Conservation (phyloP, 2,329 filamentous ascomycete genomes). For the Aspergillus brasiliensis region DNA sequence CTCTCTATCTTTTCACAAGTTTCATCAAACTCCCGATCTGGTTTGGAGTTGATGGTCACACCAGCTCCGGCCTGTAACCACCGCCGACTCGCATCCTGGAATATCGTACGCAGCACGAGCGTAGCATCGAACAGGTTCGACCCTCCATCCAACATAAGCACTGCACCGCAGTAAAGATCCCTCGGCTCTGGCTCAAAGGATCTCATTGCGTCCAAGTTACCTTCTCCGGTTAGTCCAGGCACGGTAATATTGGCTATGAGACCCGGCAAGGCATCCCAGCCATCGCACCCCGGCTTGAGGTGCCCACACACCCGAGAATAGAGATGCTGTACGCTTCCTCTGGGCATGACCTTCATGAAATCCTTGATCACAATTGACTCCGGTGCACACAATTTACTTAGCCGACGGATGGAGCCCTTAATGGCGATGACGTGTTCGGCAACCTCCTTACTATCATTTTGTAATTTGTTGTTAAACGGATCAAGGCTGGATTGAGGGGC, state of each 20-base stretch:
- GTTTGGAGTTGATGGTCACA: conserved; percentile 16
- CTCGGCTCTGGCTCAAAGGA: conserved; percentile 12
- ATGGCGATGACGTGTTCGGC: conserved; percentile 20
- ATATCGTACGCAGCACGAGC: conserved; percentile 20
- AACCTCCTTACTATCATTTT: conserved; percentile 18
- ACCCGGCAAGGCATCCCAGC: conserved; percentile 15
- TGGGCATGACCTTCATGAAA: conserved; percentile 15
- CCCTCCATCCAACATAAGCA: conserved; percentile 15
- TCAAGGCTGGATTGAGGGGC: conserved; percentile 2
- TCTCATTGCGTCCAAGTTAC: conserved; percentile 13
- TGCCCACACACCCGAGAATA: conserved; percentile 15
- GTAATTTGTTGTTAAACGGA: conserved; percentile 7
- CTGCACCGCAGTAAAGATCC: conserved; percentile 21
- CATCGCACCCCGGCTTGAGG: conserved; percentile 11
- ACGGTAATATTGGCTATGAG: conserved; percentile 19
- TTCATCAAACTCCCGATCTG: conserved; percentile 16
- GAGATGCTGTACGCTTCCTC: conserved; percentile 20
- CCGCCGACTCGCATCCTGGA: conserved; percentile 10
- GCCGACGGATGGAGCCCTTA: conserved; percentile 13
- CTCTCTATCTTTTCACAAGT: conserved; percentile 21
- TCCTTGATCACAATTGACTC: conserved; percentile 11
- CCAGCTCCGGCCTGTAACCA: conserved; percentile 23
- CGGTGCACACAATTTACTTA: conserved; percentile 9
- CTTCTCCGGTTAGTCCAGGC: conserved; percentile 17
- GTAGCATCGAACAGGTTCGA: conserved; percentile 13